phyloP scores from a whole-genome alignment of 768 basidiomycete species.

The Rhodotorula graminis region DNA sequence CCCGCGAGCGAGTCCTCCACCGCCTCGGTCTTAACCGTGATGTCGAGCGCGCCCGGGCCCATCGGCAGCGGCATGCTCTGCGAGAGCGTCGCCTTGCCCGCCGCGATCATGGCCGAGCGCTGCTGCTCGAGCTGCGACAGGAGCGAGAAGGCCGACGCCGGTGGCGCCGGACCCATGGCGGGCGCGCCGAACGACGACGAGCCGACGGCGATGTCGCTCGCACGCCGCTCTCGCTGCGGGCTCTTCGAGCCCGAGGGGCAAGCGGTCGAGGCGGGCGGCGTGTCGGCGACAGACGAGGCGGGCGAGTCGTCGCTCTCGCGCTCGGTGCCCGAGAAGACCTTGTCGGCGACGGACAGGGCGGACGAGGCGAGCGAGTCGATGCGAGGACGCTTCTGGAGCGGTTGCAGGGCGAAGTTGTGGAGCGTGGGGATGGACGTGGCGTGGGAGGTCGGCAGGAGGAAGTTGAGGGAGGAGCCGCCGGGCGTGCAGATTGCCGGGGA shows the following conservation, averaged over 20 bases:
- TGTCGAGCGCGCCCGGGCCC: background rate
- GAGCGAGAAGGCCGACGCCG: background rate
- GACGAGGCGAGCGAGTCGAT: slow-evolving; percentile 8
- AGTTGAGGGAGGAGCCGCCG: slow-evolving; percentile 10
- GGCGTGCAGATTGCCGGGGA: slow-evolving; percentile 26
- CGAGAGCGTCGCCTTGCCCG: background rate
- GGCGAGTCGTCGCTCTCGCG: slow-evolving; percentile 22
- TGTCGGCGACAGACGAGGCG: slow-evolving; percentile 21
- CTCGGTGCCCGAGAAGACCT: slow-evolving; percentile 1
- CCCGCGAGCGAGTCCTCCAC: background rate
- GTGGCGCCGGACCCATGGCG: background rate
- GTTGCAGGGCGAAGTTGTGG: slow-evolving; percentile 13
- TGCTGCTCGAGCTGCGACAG: slow-evolving; percentile 21
- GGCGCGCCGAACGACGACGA: background rate
- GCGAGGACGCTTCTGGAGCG: slow-evolving; percentile 18
- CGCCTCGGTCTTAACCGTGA: slow-evolving; percentile 2
- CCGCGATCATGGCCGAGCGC: slow-evolving; percentile 12
- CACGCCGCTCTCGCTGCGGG: background rate
- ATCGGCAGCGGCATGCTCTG: slow-evolving; percentile 22
- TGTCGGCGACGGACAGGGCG: background rate
- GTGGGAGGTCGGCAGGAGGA: background rate
- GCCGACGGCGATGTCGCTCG: background rate
- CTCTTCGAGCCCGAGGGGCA: background rate
- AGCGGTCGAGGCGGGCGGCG: slow-evolving; percentile 16
- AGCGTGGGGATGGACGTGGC: background rate